Evolutionary conservation across 2,329 filamentous ascomycete genomes (phyloP).

Genomic region (Diplodia intermedia): DNA sequence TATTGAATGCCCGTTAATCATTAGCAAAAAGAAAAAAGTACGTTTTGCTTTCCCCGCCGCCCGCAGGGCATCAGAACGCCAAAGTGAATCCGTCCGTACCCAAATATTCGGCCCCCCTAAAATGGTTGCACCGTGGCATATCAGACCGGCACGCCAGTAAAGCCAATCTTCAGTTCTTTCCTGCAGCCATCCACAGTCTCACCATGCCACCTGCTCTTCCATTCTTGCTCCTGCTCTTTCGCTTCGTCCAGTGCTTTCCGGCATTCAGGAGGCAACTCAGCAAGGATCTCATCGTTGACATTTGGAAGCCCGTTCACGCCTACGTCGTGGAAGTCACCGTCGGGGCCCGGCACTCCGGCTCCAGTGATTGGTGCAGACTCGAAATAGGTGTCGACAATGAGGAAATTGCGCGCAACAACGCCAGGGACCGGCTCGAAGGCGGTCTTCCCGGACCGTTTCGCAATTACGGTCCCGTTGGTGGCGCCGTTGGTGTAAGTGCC

Average conservation of each 20-base stretch:
- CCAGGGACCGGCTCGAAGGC: constrained; percentile 64
- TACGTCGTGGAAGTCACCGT: constrained; percentile 58
- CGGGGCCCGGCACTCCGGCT: constrained; percentile 65
- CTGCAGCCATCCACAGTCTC: constrained; percentile 66
- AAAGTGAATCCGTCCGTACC: background rate
- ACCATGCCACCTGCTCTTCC: constrained; percentile 76
- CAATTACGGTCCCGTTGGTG: constrained; percentile 29
- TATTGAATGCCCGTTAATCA: constrained; percentile 11
- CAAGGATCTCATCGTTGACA: constrained; percentile 69
- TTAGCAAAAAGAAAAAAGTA: constrained; percentile 6
- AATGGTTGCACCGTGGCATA: background rate
- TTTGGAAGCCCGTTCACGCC: constrained; percentile 65
- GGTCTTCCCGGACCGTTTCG: constrained; percentile 37
- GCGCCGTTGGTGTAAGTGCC: constrained; percentile 35
- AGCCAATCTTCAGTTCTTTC: constrained; percentile 56
- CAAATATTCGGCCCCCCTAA: background rate
- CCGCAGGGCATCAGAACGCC: constrained; percentile 9
- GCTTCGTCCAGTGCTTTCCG: constrained; percentile 74
- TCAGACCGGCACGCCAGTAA: constrained; percentile 58
- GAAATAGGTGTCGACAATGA: constrained; percentile 67
- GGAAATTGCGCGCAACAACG: constrained; percentile 66
- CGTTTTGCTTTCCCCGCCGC: constrained; percentile 9
- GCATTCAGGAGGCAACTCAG: constrained; percentile 73
- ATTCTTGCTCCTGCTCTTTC: constrained; percentile 68
- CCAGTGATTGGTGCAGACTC: constrained; percentile 65